Conservation (phyloP, 2,329 filamentous ascomycete genomes). For the Fusarium pseudocircinatum region DNA sequence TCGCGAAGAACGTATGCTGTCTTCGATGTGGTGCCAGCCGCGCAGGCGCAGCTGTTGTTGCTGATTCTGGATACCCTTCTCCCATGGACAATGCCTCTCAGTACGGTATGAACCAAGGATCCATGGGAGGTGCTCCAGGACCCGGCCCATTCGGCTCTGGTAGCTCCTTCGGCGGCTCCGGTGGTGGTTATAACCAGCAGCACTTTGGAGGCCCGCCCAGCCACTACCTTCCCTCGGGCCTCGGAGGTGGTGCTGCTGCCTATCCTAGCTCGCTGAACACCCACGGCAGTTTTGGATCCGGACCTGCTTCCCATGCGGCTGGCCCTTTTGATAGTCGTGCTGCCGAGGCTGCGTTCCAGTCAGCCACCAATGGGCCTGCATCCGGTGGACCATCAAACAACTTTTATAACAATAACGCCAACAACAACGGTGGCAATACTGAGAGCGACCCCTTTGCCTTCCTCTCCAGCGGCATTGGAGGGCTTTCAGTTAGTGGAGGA, state of each 20-base stretch:
- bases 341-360: constrained; percentile 93
- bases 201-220: constrained; percentile 89
- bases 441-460: constrained; percentile 84
- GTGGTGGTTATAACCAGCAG: constrained; percentile 76
- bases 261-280: constrained; percentile 86
- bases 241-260: constrained; percentile 73
- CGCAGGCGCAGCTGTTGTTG: constrained; percentile 91
- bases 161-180: constrained; percentile 71
- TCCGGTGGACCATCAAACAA: constrained; percentile 75
- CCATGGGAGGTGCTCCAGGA: constrained; percentile 85
- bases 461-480: constrained; percentile 76
- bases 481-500: constrained; percentile 74
- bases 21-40: constrained; percentile 95
- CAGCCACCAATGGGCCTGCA: constrained; percentile 82
- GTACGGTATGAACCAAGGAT: constrained; percentile 86
- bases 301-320: constrained; percentile 80
- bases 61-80: constrained; percentile 90
- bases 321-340: constrained; percentile 93
- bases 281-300: constrained; percentile 74
- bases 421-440: constrained; percentile 69
- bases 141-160: constrained; percentile 79
- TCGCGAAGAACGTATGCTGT: constrained; percentile 98
- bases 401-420: constrained; percentile 65
- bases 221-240: constrained; percentile 88
- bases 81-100: constrained; percentile 87